Evolutionary conservation across 2,329 filamentous ascomycete genomes (phyloP).

Genomic region (Purpureocillium takamizusanense): DNA sequence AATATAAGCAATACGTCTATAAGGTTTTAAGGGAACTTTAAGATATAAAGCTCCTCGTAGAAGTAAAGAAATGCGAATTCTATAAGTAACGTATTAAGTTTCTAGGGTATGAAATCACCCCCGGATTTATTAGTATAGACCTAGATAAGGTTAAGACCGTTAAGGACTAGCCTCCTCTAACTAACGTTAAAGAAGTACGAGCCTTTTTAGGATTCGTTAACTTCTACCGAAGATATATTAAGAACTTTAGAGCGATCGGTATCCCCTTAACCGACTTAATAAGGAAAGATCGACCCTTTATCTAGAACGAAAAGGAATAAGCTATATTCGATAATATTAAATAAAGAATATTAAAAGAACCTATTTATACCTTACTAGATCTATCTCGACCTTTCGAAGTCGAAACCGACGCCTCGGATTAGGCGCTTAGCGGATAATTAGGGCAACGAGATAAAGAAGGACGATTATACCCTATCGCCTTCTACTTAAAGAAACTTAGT

Average conservation of each 20-base stretch:
- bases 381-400: neutral
- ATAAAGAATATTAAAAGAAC: neutral
- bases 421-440: neutral
- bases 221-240: slow-evolving; percentile 1
- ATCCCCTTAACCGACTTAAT: neutral
- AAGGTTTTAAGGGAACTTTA: slow-evolving; percentile 7
- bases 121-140: too few relatives aligned
- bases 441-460: neutral
- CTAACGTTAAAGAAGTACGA: slow-evolving; percentile 7
- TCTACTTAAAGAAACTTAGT: slow-evolving; percentile 7
- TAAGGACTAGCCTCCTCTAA: neutral
- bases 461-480: neutral
- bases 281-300: neutral
- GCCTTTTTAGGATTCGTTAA: slow-evolving; percentile 8
- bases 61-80: slow-evolving; percentile 9
- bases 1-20: slow-evolving; percentile 11
- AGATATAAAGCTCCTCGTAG: slow-evolving; percentile 8
- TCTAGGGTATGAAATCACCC: slow-evolving; percentile 6
- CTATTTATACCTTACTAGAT: neutral
- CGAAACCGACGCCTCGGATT: neutral
- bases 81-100: slow-evolving; percentile 7
- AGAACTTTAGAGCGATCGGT: neutral
- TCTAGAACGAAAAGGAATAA: too few relatives aligned
- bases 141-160: slow-evolving; percentile 10
- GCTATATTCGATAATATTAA: too few relatives aligned